Base-by-base conservation (phyloP, 345 rosid species). In the Passiflora organensis region DNA sequence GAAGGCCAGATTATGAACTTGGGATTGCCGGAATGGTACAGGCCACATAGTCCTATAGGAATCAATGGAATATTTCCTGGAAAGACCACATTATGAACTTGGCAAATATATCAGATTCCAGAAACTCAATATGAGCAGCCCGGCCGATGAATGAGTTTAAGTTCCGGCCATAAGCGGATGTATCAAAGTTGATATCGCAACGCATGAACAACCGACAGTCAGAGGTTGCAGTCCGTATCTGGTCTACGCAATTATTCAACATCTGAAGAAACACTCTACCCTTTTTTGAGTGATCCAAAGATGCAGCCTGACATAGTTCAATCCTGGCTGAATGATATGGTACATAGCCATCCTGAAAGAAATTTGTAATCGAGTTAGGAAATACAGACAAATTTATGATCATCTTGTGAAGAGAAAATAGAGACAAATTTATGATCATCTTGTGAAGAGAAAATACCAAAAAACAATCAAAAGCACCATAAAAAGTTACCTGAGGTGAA, bases 81-180 rank as follows among this genome's bases (percentile, higher is more conserved):
- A 84, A 93, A 46, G 99, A 93, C 99, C 99, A 86, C 95, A 93
- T 89, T 48, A 89, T 76, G 82, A 89, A 86, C 68, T 78, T 80
- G 25, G 84, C 89, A 63, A 81, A 93, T 55, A 79, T 59, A 58
- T 93, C 96, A 0, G 97, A 73, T 68, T 93, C 97, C 69, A 93
- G 65, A 71, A 93, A 93, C 70, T 93, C 99, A 0, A 89, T 89
- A 66, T 93, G 99, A 54, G 99, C 99, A 46, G 99, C 94, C 51
- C 97, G 76, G 8, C 99, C 99, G 0, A 93, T 86, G 60, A 89
- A 71, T 16, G 94, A 55, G 79, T 93, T 86, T 24, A 93, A 69
- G 78, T 80, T 93, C 78, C 76, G 86, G 12, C 97, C 94, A 43
- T 86, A 78, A 22, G 80, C 13, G 18, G 99, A 75, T 23, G 81